These are phyloP conservation scores for Colletotrichum shisoi DNA, from an alignment of 2,329 filamentous ascomycete genomes.

Conservation along the genomic window DNA sequence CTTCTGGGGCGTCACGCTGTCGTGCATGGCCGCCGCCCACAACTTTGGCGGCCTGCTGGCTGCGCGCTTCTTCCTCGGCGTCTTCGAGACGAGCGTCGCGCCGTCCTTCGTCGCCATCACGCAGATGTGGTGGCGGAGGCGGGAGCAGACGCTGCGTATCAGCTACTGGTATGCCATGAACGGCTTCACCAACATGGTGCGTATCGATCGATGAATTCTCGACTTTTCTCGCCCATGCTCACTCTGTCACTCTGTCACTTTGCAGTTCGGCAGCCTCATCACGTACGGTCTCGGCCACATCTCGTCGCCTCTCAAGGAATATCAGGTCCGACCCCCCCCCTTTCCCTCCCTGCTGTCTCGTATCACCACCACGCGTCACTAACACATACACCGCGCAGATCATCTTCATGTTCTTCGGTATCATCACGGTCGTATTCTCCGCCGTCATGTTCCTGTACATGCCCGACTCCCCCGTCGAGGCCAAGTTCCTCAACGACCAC, in stretches of 20 bases:
- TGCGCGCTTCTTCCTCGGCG: conserved; percentile 56
- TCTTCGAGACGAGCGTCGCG: conserved; percentile 59
- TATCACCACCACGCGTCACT: neutral
- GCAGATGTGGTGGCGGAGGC: conserved; percentile 50
- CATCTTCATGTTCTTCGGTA: conserved; percentile 63
- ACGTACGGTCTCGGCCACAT: conserved; percentile 66
- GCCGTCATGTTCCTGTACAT: conserved; percentile 64
- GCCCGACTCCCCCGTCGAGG: conserved; percentile 69
- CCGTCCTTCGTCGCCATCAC: conserved; percentile 60
- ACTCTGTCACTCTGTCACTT: conserved; percentile 39
- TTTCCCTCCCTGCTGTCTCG: neutral
- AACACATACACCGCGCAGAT: conserved; percentile 49
- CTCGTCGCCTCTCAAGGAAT: conserved; percentile 48
- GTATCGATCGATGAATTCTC: neutral
- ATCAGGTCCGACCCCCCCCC: conserved; percentile 53
- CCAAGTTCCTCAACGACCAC: conserved; percentile 63
- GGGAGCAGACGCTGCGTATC: conserved; percentile 48
- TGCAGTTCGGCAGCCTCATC: conserved; percentile 60
- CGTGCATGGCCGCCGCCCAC: conserved; percentile 61
- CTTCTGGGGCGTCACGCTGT: conserved; percentile 61
- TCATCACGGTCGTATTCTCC: conserved; percentile 58
- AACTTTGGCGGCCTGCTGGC: conserved; percentile 57
- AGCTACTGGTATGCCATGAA: conserved; percentile 48
- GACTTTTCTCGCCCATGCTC: too few species aligned
- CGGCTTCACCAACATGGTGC: conserved; percentile 42